Base-by-base conservation (phyloP, 2,329 filamentous ascomycete genomes). In the Apiospora marii region DNA sequence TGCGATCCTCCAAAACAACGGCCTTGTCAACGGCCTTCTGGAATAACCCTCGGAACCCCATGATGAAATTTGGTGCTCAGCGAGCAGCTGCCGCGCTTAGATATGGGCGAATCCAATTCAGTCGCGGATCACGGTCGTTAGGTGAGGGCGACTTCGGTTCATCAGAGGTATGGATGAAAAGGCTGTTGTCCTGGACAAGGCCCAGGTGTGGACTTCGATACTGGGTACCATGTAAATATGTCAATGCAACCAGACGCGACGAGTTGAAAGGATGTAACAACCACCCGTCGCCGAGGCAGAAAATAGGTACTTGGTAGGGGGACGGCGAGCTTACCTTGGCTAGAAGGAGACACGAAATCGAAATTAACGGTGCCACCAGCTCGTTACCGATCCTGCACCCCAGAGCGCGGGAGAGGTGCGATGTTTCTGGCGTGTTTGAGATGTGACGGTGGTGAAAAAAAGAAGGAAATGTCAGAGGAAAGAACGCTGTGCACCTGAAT, bases 1-100 rank as follows among this genome's bases (percentile, higher is more conserved):
- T 77, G 41, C 74, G 74, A 14, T 79, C 75, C n/a, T 82, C 81
- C 67, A 81, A 34, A 27, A 27, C 22, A 5, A 71, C 73, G 27
- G 58, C 19, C 30, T 71, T 73, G 41, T 78, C 76, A 64, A 76
- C 58, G 41, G 70, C 75, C 69, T 72, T 67, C 48, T 74, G 73
- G 49, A 76, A 41, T 22, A 67, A 53, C 37, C 68, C 53, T 16
- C 72, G 43, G n/a, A 71, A 69, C 48, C 68, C 68, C 43, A 70
- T 37, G 34, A 22, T 53, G 19, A 13, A 30, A 14, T 37, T 22
- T 49, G 4, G 34, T 14, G 58, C 58, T 64, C 34, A 19, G 19
- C 58, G 34, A 64, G 34, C 34, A 41, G 34, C 10, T 24, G 19
- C 8, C 19, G 12, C 34, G 19, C 10, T 64, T 8, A 10, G 58